Conservation (phyloP, 2,329 filamentous ascomycete species). For the Xylaria sp. region DNA sequence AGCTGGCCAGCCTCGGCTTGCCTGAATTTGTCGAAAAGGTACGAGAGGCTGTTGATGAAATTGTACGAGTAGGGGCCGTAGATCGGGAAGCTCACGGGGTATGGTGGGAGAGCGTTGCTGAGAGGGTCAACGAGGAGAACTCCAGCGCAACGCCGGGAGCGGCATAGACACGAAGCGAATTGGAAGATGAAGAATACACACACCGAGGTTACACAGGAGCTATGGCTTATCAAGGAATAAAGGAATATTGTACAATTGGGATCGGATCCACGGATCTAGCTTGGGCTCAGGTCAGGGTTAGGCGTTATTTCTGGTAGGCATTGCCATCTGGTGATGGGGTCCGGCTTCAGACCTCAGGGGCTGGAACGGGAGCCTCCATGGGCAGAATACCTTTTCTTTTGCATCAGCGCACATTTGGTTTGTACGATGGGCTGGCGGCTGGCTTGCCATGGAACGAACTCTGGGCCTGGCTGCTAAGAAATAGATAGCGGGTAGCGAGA, state of each 20-base stretch:
- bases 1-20: conserved; percentile 68
- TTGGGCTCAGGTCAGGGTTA: conserved; percentile 21
- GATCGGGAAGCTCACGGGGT: conserved; percentile 68
- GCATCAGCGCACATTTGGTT: conserved; percentile 23
- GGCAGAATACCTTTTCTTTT: conserved; percentile 30
- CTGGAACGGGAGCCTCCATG: conserved; percentile 14
- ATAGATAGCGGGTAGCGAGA: not conserved
- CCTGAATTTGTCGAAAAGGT: conserved; percentile 74
- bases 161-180: conserved; percentile 9
- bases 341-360: conserved; percentile 22
- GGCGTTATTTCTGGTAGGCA: conserved; percentile 27
- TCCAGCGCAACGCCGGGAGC: conserved; percentile 14
- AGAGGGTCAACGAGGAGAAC: conserved; percentile 53
- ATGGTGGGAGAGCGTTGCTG: conserved; percentile 72
- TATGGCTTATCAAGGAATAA: conserved; percentile 20
- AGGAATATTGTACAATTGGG: conserved; percentile 18
- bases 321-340: conserved; percentile 18
- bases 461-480: not conserved
- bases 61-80: conserved; percentile 66
- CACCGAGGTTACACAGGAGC: conserved; percentile 5
- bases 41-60: conserved; percentile 68
- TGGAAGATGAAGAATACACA: conserved; percentile 5
- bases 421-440: conserved; percentile 11
- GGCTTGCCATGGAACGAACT: conserved; percentile 1
- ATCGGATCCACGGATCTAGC: conserved; percentile 24